Percentiles rank a stretch among this genome's conserved stretches.
phyloP scores from a whole-genome alignment of 768 basidiomycete genomes.

The Auriculariales sp. region DNA sequence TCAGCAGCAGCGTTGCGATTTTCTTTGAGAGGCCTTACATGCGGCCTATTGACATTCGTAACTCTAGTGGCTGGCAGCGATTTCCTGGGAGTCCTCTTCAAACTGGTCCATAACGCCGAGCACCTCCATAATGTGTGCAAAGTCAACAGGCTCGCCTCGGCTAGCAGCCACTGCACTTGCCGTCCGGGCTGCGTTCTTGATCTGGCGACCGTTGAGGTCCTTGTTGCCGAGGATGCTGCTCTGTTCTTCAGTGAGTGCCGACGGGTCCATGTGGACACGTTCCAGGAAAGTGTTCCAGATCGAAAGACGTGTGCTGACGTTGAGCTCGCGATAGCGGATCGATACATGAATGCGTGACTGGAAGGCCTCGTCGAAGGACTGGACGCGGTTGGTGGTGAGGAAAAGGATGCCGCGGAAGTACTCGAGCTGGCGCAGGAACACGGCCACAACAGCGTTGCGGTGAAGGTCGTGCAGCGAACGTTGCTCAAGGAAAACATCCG shows the following conservation, averaged over 20 bases:
- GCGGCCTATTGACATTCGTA: no score
- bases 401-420: constrained; percentile 26
- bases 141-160: constrained; percentile 29
- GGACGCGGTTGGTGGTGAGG: constrained; percentile 24
- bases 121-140: constrained; percentile 22
- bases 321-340: constrained; percentile 47
- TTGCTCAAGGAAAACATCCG: constrained; percentile 61
- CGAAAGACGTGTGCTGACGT: constrained; percentile 34
- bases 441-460: constrained; percentile 60
- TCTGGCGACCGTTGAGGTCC: constrained; percentile 48
- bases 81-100: constrained; percentile 3
- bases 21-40: no score
- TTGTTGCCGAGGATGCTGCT: constrained; percentile 32
- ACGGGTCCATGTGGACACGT: constrained; percentile 16
- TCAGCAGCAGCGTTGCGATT: no score
- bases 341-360: constrained; percentile 18
- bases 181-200: constrained; percentile 55
- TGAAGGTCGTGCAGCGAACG: constrained; percentile 48
- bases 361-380: constrained; percentile 24
- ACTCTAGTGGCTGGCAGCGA: no score
- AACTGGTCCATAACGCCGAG: constrained; percentile 35
- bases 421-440: constrained; percentile 26
- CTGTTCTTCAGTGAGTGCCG: constrained; percentile 25
- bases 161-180: constrained; percentile 45
- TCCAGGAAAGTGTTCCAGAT: constrained; percentile 50